Base-by-base conservation (phyloP, 78 protist genomes). In the Corallochytrium limacisporum region DNA sequence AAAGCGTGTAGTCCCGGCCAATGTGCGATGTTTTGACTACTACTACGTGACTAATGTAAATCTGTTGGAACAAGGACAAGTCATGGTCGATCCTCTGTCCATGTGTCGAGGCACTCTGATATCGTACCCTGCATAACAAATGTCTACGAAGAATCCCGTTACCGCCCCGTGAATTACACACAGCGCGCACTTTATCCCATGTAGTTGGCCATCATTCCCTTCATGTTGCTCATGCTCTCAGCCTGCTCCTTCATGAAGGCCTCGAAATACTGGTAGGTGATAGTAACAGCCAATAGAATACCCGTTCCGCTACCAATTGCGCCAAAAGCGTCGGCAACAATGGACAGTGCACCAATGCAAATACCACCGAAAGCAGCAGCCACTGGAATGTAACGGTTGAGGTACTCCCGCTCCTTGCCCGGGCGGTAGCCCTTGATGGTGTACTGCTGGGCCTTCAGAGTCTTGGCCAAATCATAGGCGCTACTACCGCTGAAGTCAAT, bases 291-390 rank as follows among this genome's bases (percentile, higher is more conserved):
- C 9, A 98, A 86, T n/a, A 98, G 85, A 74, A 98, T 96, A 66
- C 99, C 99, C 4, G 99, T 98, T 48, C 99, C 99, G 24, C 94
- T 83, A 20, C 69, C 69, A 5, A 44, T 12, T 18, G 86, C 84
- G 42, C 90, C 89, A 66, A 92, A 31, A 53, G 96, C 83, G 76
- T 98, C 99, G 32, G 99, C 99, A 2, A 73, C 49, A 56, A 95
- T 81, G 35, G 98, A 83, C 61, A 98, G 82, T 22, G 94, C 94
- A 37, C 99, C 99, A 59, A 96, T 92, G 85, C 98, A 88, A 74
- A 95, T 87, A 39, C 99, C 99, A 20, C 99, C 99, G 35, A 96
- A 90, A 16, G 97, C 90, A 4, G 99, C 99, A 8, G 99, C 98
- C 22, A 81, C 86, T 50, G 99, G 99, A 83, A 98, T 95, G 90